Evolutionary conservation across 805 yeast species (phyloP), one percentile per base, ranked within the genome.

Genomic region (Cyberlindnera amylophila): DNA sequence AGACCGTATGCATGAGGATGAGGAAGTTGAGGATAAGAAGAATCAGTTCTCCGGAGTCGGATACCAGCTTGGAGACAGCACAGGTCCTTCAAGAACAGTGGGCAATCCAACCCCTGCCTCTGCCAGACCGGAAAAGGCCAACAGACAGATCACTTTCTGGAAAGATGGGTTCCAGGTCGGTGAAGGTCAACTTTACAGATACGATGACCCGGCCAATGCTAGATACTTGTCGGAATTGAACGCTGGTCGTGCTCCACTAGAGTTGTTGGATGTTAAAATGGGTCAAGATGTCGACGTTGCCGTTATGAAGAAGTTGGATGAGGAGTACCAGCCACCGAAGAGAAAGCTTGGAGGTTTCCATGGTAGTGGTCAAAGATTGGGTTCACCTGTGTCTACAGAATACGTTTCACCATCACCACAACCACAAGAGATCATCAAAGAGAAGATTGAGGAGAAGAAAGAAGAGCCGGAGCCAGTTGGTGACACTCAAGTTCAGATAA

Each of bases 91-190:
- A 15, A 59, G 59, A 46, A 55, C 57, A 3, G 56, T 65, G n/a
- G 66, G 63, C 18, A 61, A 61, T 7, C 72, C 71, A 47, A 62
- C 71, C 2, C 46, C 42, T 14, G 53, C 55, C 2, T 54, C 59
- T 21, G 50, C 52, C 27, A 59, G 53, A 31, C 55, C 61, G 4
- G 70, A 66, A 31, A 81, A 78, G 45, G 96, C 83, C 5, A 72
- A 75, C 14, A 75, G 98, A 57, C 85, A 85, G 33, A 83, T 93
- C 48, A 87, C 95, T 0, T 91, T 93, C 62, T 93, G 99, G 99
- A 83, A 81, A 53, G 91, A 93, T 57, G 99, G 99, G 2, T 93
- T 93, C 65, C 87, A 88, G 49, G 89, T 93, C 19, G 98, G 93
- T 26, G 96, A 90, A 37, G 98, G 98, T 2, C 77, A 78, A 18